These are phyloP conservation scores for Schizopora paradoxa DNA, from an alignment of 1,284 basidiomycete genomes.

Conservation along the genomic window DNA sequence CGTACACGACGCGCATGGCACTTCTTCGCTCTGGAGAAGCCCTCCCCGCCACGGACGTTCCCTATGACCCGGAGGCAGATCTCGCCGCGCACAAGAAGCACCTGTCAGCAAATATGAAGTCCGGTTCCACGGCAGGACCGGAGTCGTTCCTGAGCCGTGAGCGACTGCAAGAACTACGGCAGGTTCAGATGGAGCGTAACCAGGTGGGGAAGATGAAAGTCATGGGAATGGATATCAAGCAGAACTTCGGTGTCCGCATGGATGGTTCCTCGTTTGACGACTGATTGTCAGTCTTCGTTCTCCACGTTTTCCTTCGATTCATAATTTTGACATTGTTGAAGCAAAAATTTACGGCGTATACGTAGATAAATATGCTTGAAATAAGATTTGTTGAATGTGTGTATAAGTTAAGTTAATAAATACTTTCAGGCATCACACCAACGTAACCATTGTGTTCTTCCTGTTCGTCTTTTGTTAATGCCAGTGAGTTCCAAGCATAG, in stretches of 20 bases:
- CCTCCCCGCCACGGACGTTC: conserved; percentile 57
- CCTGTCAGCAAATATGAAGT: too few relatives aligned
- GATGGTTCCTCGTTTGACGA: conserved; percentile 54
- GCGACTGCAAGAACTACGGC: conserved; percentile 72
- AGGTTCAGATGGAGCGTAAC: conserved; percentile 74
- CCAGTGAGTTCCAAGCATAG: too few relatives aligned
- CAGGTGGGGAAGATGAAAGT: conserved; percentile 80
- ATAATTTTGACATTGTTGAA: too few relatives aligned
- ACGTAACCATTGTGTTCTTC: too few relatives aligned
- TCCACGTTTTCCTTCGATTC: too few relatives aligned
- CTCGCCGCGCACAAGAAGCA: conserved; percentile 73
- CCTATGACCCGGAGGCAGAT: conserved; percentile 77
- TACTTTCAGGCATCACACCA: too few relatives aligned
- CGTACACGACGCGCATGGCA: conserved; percentile 76
- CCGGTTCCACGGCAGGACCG: conserved; percentile 43
- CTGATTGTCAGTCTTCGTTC: background rate
- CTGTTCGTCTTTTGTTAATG: too few relatives aligned
- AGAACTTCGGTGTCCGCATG: conserved; percentile 78
- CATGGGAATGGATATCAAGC: conserved; percentile 76
- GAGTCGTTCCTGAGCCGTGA: conserved; percentile 74
- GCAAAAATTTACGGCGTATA: too few relatives aligned
- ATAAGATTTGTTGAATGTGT: too few relatives aligned
- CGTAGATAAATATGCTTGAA: too few relatives aligned
- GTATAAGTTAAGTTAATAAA: too few relatives aligned
- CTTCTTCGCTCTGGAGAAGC: conserved; percentile 76